Evolutionary conservation across 78 protist species (phyloP).

Genomic region (Cavenderia fasciculata): DNA sequence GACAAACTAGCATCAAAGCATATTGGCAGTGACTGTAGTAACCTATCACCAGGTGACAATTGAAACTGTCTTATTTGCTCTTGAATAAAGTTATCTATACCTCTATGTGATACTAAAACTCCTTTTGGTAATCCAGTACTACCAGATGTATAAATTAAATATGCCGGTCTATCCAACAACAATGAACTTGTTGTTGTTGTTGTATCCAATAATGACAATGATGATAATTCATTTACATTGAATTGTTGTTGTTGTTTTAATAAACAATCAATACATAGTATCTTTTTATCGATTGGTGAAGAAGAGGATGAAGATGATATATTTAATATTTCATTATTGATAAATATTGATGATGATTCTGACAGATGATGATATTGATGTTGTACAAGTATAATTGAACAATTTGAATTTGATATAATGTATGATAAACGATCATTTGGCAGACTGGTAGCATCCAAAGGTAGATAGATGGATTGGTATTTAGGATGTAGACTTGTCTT

Average conservation of each 20-base stretch:
- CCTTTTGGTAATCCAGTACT: constrained; percentile 70
- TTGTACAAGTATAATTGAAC: background rate
- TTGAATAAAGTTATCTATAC: constrained; percentile 36
- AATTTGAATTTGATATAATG: constrained; percentile 19
- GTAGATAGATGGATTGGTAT: constrained; percentile 62
- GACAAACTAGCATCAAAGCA: constrained; percentile 75
- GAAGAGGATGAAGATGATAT: background rate
- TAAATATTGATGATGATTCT: background rate
- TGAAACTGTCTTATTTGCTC: constrained; percentile 31
- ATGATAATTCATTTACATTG: too few relatives aligned
- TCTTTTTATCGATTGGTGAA: background rate
- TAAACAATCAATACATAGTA: constrained; percentile 11
- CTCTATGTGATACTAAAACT: constrained; percentile 35
- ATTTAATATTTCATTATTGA: too few relatives aligned
- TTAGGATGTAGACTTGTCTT: constrained; percentile 5
- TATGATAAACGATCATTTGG: constrained; percentile 38
- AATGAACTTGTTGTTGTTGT: background rate
- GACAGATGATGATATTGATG: constrained; percentile 6
- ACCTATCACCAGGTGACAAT: background rate
- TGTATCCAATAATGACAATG: too few relatives aligned
- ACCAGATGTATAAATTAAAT: constrained; percentile 68
- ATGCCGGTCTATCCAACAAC: constrained; percentile 1
- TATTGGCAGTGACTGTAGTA: constrained; percentile 62
- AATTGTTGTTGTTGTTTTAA: too few relatives aligned
- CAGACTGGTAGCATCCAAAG: constrained; percentile 39